phyloP scores from a whole-genome alignment of 1,139 yeast genomes.

The Pichia sp. region DNA sequence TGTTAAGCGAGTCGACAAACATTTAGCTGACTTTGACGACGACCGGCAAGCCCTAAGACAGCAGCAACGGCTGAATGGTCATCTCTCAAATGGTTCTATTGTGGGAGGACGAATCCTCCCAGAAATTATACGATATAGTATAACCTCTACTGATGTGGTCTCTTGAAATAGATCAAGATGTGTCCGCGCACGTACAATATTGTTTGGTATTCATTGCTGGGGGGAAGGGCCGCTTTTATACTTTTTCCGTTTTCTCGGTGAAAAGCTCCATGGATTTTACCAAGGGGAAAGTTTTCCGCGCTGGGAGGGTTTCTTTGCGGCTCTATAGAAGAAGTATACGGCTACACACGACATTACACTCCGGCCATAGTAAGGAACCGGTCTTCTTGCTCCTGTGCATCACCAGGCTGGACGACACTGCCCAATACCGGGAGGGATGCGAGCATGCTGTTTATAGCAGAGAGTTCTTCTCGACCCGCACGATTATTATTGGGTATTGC shows the following conservation, averaged over 20 bases:
- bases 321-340: not conserved
- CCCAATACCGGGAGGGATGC: conserved; percentile 11
- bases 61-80: conserved; percentile 26
- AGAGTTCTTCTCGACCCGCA: too few species aligned
- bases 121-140: conserved; percentile 47
- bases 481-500: not conserved
- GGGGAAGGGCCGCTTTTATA: conserved; percentile 10
- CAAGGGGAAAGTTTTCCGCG: not conserved
- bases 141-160: conserved; percentile 59
- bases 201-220: not conserved
- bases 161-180: conserved; percentile 7
- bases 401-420: conserved; percentile 25
- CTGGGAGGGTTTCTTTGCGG: conserved; percentile 1
- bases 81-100: conserved; percentile 46
- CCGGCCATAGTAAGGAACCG: conserved; percentile 23
- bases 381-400: conserved; percentile 22
- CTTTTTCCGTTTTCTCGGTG: not conserved
- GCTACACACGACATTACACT: conserved; percentile 8
- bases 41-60: conserved; percentile 26
- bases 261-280: too few species aligned
- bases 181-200: not conserved
- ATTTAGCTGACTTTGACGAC: conserved; percentile 46
- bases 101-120: conserved; percentile 11
- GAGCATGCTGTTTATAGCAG: too few species aligned
- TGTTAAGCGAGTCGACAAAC: conserved; percentile 52